phyloP scores from a whole-genome alignment of 345 rosid genomes.

The Acer yangbiense region DNA sequence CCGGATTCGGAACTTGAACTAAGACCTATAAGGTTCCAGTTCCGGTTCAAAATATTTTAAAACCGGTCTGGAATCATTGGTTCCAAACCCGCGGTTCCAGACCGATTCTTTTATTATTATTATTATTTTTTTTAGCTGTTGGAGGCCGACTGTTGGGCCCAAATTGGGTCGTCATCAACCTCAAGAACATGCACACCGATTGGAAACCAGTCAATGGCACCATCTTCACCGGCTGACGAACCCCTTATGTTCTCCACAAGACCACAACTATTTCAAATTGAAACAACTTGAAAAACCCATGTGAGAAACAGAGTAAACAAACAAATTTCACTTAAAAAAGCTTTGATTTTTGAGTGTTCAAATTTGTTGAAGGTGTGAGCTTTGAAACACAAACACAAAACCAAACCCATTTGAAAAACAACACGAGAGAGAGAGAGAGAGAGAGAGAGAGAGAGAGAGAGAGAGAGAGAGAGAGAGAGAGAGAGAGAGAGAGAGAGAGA shows the following conservation, averaged over 20 bases:
- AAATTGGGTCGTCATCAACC: constrained; percentile 67
- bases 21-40: no score
- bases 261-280: constrained; percentile 27
- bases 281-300: constrained; percentile 22
- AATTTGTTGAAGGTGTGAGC: not conserved
- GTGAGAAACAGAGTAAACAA: constrained; percentile 13
- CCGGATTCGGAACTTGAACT: no score
- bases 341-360: not conserved
- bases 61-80: no score
- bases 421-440: not conserved
- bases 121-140: no score
- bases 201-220: constrained; percentile 39
- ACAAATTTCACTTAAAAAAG: constrained; percentile 18
- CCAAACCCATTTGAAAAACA: constrained; percentile 20
- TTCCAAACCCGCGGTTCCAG: no score
- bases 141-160: constrained; percentile 2
- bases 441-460: not conserved
- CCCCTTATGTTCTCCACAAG: constrained; percentile 32
- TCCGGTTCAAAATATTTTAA: no score
- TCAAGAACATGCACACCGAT: constrained; percentile 63
- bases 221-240: constrained; percentile 29
- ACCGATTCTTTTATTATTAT: no score
- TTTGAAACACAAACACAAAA: constrained; percentile 19
- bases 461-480: no score
- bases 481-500: no score